These are phyloP conservation scores for Dimargaris verticillata DNA, from an alignment of 192 early-diverging fungal genomes.

Conservation along the genomic window DNA sequence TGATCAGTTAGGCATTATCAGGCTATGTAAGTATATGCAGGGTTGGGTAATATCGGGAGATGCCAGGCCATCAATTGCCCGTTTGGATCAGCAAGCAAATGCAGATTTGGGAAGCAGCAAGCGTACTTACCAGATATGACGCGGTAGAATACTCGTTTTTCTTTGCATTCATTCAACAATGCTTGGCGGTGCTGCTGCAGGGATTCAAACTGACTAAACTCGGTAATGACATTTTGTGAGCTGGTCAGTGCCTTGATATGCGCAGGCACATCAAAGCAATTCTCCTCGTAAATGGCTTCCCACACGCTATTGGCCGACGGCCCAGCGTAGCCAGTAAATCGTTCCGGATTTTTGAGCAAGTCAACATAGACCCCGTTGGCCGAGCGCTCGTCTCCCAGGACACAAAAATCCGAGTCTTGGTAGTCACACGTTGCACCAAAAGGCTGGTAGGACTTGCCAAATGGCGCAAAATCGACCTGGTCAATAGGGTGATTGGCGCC, in stretches of 20 bases:
- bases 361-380: slow-evolving; percentile 76
- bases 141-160: slow-evolving; percentile 69
- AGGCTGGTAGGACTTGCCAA: slow-evolving; percentile 23
- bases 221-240: slow-evolving; percentile 1
- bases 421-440: slow-evolving; percentile 26
- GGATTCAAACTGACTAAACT: neutral
- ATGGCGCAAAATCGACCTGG: slow-evolving; percentile 47
- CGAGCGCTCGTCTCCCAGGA: slow-evolving; percentile 61
- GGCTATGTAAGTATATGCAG: too few relatives aligned
- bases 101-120: too few relatives aligned
- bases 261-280: slow-evolving; percentile 69
- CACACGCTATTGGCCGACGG: slow-evolving; percentile 75
- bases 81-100: too few relatives aligned
- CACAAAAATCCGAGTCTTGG: slow-evolving; percentile 72
- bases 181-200: neutral
- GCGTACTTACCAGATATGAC: slow-evolving; percentile 41
- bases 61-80: too few relatives aligned
- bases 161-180: slow-evolving; percentile 40
- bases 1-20: too few relatives aligned
- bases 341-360: slow-evolving; percentile 80
- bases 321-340: slow-evolving; percentile 93
- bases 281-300: slow-evolving; percentile 94
- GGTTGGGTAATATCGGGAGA: too few relatives aligned
- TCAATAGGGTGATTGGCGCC: slow-evolving; percentile 38
- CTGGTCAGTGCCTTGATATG: slow-evolving; percentile 8